phyloP scores from a whole-genome alignment of 495 filamentous ascomycete genomes.

The Elasticomyces elasticus region DNA sequence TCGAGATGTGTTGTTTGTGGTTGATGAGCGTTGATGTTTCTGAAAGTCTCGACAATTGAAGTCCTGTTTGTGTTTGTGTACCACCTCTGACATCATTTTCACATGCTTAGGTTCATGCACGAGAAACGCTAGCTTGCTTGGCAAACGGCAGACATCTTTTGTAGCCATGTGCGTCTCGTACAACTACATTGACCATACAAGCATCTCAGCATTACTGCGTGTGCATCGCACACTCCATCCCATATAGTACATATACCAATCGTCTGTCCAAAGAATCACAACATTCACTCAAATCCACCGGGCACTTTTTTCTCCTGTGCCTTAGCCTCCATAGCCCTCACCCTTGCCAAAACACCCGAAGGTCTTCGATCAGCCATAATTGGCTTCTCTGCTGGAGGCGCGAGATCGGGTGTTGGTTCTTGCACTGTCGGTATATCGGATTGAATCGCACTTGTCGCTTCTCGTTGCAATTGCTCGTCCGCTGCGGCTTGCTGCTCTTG shows the following conservation, averaged over 20 bases:
- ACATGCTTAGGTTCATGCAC: too few relatives aligned
- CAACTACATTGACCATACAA: too few relatives aligned
- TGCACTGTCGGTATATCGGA: background rate
- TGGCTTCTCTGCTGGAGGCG: background rate
- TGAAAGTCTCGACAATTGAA: too few relatives aligned
- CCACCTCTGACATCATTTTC: too few relatives aligned
- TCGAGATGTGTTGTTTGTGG: background rate
- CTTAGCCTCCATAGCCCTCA: conserved; percentile 9
- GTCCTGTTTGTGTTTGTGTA: too few relatives aligned
- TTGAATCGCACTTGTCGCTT: background rate
- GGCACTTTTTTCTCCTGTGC: background rate
- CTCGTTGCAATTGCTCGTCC: background rate
- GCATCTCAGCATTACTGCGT: too few relatives aligned
- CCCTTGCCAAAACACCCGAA: conserved; percentile 3
- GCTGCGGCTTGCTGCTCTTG: conserved; percentile 1
- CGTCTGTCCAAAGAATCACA: background rate
- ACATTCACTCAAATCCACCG: conserved; percentile 4
- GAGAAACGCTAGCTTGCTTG: too few relatives aligned
- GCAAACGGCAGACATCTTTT: too few relatives aligned
- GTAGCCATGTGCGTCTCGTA: too few relatives aligned
- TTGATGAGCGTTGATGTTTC: too few relatives aligned
- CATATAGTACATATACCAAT: too few relatives aligned
- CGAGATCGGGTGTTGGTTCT: background rate
- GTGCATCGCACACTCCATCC: too few relatives aligned
- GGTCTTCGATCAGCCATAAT: conserved; percentile 1